A percentile compares a stretch with the other conserved stretches of the same genome.
Evolutionary conservation across 2,329 filamentous ascomycete species (phyloP).

Genomic region (Botrytis porri): DNA sequence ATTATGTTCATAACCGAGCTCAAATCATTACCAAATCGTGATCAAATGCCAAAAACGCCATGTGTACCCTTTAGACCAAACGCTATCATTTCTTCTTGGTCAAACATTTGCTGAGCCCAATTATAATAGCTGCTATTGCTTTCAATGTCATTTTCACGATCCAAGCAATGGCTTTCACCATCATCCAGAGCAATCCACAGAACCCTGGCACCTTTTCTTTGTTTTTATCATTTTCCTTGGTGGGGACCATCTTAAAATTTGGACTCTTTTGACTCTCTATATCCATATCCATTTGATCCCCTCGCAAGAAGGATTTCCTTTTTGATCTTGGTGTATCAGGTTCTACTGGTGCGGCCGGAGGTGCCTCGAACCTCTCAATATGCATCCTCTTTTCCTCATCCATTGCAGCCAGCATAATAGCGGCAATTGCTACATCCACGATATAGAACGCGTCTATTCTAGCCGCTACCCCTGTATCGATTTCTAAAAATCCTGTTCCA

Average conservation of each 20-base stretch:
- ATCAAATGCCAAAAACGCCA: constrained; percentile 19
- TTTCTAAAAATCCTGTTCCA: constrained; percentile 57
- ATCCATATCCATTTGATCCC: constrained; percentile 60
- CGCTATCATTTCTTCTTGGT: constrained; percentile 41
- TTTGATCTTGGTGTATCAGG: constrained; percentile 31
- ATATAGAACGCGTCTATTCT: constrained; percentile 61
- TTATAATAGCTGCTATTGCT: constrained; percentile 49
- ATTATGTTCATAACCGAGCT: constrained; percentile 8
- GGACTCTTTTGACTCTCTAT: constrained; percentile 56
- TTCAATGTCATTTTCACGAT: constrained; percentile 54
- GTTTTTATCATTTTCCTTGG: constrained; percentile 45
- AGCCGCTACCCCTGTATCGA: constrained; percentile 57
- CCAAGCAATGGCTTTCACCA: constrained; percentile 60
- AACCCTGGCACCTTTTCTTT: constrained; percentile 46
- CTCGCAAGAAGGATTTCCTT: constrained; percentile 38
- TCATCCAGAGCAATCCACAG: constrained; percentile 51
- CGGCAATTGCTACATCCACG: constrained; percentile 59
- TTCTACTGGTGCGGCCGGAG: constrained; percentile 42
- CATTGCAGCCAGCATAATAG: constrained; percentile 57
- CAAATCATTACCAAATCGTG: constrained; percentile 17
- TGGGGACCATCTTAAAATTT: constrained; percentile 34
- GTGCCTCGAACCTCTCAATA: constrained; percentile 57
- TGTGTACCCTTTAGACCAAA: constrained; percentile 31
- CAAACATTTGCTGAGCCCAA: constrained; percentile 51
- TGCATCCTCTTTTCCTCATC: constrained; percentile 52